These are phyloP conservation scores for Rhodotorula sp. DNA, from an alignment of 1,284 basidiomycete genomes.

Conservation along the genomic window DNA sequence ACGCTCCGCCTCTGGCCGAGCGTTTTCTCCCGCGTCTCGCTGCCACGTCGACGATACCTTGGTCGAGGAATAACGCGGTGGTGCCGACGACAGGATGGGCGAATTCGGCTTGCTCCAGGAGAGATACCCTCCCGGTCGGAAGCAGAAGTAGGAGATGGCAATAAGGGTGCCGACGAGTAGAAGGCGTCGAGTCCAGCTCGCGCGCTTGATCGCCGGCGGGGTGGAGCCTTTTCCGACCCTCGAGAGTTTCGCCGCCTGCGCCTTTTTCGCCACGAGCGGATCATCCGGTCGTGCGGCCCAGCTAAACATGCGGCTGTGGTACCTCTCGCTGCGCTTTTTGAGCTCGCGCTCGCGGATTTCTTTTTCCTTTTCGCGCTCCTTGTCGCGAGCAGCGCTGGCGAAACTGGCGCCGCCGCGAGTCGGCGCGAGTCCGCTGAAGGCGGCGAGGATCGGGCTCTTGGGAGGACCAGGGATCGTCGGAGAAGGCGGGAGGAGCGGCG, in stretches of 20 bases:
- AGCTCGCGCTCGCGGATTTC: conserved; percentile 19
- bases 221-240: neutral
- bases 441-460: conserved; percentile 15
- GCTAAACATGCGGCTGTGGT: conserved; percentile 33
- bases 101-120: conserved; percentile 7
- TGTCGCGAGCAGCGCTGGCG: conserved; percentile 30
- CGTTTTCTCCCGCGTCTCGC: neutral
- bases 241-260: neutral
- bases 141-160: neutral
- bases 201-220: neutral
- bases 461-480: conserved; percentile 17
- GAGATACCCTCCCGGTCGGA: neutral
- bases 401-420: conserved; percentile 19
- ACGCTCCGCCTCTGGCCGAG: neutral
- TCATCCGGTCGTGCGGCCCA: conserved; percentile 23
- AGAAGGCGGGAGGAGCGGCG: conserved; percentile 11
- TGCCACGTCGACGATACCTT: neutral
- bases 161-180: neutral
- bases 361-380: conserved; percentile 35
- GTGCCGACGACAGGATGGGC: conserved; percentile 1
- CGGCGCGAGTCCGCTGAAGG: neutral
- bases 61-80: neutral
- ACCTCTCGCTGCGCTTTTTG: conserved; percentile 8
- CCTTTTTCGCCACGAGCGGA: conserved; percentile 3
- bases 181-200: neutral